Percentiles rank a stretch among this genome's conserved stretches.
phyloP scores from a whole-genome alignment of 306 rosid genomes.

The Oemleria cerasiformis region DNA sequence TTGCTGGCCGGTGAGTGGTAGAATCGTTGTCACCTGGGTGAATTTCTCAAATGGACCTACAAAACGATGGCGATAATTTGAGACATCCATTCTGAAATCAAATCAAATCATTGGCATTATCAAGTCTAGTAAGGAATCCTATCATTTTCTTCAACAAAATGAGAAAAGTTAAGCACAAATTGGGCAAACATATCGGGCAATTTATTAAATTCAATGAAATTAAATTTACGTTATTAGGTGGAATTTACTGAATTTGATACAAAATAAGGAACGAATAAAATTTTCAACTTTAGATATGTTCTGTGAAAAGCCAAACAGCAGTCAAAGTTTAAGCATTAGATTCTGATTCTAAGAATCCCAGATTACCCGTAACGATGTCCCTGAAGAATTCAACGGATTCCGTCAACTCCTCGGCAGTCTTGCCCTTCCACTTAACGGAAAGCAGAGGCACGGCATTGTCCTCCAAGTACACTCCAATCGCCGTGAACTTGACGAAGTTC shows the following conservation, averaged over 20 bases:
- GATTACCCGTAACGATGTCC: conserved; percentile 56
- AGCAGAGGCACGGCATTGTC: conserved; percentile 48
- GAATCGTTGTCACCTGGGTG: conserved; percentile 43
- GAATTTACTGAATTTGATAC: conserved; percentile 13
- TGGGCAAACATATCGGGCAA: neutral
- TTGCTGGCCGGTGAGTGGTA: conserved; percentile 49
- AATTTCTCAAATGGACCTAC: conserved; percentile 73
- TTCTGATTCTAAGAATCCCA: neutral
- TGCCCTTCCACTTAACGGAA: conserved; percentile 61
- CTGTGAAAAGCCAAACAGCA: neutral
- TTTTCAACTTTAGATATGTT: too few species aligned
- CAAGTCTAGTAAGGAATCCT: neutral
- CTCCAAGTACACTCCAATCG: conserved; percentile 72
- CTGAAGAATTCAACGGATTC: conserved; percentile 65
- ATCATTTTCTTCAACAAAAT: too few species aligned
- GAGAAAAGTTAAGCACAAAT: neutral
- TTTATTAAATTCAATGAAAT: neutral
- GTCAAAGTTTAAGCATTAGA: neutral
- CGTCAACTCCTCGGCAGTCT: conserved; percentile 37
- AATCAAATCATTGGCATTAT: neutral
- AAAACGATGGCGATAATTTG: neutral
- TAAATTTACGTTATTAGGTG: neutral
- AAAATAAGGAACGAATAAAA: too few species aligned
- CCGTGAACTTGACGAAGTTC: conserved; percentile 59
- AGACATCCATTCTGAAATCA: neutral